phyloP scores from a whole-genome alignment of 1,139 yeast genomes.

The Geotrichum fermentans region DNA sequence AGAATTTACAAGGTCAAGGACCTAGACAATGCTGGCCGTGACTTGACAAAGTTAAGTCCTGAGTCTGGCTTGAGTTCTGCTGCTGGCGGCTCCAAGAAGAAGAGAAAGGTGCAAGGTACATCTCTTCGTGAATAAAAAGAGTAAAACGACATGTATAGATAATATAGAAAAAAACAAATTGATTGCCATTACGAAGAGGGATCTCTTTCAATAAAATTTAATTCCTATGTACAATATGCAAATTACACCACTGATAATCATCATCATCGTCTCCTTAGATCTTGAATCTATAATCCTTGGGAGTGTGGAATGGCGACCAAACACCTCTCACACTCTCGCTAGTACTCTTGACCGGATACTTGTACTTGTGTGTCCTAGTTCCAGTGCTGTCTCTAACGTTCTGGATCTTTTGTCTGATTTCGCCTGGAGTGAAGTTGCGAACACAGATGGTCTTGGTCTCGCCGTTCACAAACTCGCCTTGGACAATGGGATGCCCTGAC shows the following conservation, averaged over 20 bases:
- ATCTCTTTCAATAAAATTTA: background rate
- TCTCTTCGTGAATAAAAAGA: slow-evolving; percentile 15
- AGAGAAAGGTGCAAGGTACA: slow-evolving; percentile 15
- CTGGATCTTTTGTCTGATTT: slow-evolving; percentile 51
- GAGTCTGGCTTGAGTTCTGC: slow-evolving; percentile 9
- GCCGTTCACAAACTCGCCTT: slow-evolving; percentile 57
- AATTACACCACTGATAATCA: background rate
- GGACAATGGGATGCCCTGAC: slow-evolving; percentile 77
- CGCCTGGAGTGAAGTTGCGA: slow-evolving; percentile 51
- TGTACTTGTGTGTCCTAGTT: slow-evolving; percentile 51
- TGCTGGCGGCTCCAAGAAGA: slow-evolving; percentile 7
- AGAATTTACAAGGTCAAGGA: slow-evolving; percentile 92
- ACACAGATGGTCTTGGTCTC: slow-evolving; percentile 54
- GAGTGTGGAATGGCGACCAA: slow-evolving; percentile 93
- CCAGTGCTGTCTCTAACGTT: slow-evolving; percentile 57
- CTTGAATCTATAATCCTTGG: slow-evolving; percentile 61
- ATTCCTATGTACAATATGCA: slow-evolving; percentile 9
- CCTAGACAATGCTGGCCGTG: slow-evolving; percentile 81
- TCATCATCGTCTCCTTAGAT: slow-evolving; percentile 41
- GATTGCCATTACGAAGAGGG: background rate
- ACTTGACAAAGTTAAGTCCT: slow-evolving; percentile 31
- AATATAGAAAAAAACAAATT: background rate
- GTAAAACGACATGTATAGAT: background rate
- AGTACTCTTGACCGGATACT: slow-evolving; percentile 69
- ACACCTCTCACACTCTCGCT: slow-evolving; percentile 90